Percentiles rank a stretch among this genome's conserved stretches.
These are phyloP conservation scores for Psidium guajava DNA, from an alignment of 345 rosid genomes.

Conservation along the genomic window DNA sequence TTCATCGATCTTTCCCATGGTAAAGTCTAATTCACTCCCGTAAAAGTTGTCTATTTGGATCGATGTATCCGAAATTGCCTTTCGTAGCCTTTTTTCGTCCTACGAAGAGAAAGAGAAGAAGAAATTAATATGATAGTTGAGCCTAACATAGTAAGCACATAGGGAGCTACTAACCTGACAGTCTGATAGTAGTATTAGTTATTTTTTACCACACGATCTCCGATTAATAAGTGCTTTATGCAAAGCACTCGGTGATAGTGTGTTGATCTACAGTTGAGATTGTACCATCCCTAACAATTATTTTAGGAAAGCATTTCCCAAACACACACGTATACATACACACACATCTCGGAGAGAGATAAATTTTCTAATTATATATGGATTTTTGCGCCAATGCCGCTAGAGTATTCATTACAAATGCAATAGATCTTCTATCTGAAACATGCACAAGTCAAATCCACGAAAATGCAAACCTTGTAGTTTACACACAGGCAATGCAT, in stretches of 20 bases:
- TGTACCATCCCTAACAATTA: too few species aligned
- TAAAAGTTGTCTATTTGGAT: conserved; percentile 6
- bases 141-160: neutral
- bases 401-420: neutral
- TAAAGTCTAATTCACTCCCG: neutral
- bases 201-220: too few species aligned
- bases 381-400: neutral
- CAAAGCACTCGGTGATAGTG: too few species aligned
- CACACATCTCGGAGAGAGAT: neutral
- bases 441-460: neutral
- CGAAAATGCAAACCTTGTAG: neutral
- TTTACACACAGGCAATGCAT: neutral
- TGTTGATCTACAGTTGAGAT: too few species aligned
- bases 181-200: too few species aligned
- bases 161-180: too few species aligned
- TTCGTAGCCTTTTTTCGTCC: conserved; percentile 16
- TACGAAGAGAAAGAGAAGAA: neutral
- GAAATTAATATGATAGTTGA: neutral
- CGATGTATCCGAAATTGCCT: conserved; percentile 21
- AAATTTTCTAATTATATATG: neutral
- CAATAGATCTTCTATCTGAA: neutral
- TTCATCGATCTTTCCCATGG: neutral
- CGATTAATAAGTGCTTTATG: too few species aligned
- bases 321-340: too few species aligned
- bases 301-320: too few species aligned